Conservation (phyloP, 2,329 filamentous ascomycete species). For the Exophiala dermatitidis region DNA sequence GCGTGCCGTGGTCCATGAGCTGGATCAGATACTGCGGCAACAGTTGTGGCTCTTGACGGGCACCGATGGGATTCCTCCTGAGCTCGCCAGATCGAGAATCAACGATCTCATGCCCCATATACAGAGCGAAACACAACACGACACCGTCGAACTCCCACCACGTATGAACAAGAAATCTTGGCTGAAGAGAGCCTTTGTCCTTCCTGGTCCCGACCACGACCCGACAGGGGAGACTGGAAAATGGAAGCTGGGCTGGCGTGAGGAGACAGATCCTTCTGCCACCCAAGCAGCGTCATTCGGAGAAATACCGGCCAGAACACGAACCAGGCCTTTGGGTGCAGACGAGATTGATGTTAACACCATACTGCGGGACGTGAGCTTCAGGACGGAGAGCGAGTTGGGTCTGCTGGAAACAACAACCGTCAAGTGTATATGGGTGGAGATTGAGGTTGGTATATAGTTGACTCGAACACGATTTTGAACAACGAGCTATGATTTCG, state of each 20-base stretch:
- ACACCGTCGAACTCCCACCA: constrained; percentile 3
- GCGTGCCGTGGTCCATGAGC: constrained; percentile 36
- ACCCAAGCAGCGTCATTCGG: neutral
- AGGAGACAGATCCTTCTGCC: constrained; percentile 5
- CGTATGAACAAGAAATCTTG: constrained; percentile 15
- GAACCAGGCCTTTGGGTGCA: constrained; percentile 12
- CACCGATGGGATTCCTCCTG: neutral
- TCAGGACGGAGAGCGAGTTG: constrained; percentile 39
- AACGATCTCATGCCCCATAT: neutral
- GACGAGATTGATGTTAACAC: constrained; percentile 32
- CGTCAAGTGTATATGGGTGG: constrained; percentile 32
- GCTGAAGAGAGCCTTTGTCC: constrained; percentile 16
- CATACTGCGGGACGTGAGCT: constrained; percentile 34
- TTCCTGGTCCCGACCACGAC: constrained; percentile 19
- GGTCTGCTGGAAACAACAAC: constrained; percentile 40
- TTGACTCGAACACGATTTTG: neutral
- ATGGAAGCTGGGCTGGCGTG: constrained; percentile 31
- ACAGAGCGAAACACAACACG: neutral
- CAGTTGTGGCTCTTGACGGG: constrained; percentile 3
- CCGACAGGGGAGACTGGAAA: constrained; percentile 26
- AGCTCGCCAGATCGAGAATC: neutral
- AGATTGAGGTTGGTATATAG: constrained; percentile 29
- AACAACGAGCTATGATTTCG: neutral
- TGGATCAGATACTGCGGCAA: constrained; percentile 25
- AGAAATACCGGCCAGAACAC: neutral